These are phyloP conservation scores for Lunularia cruciata DNA, from an alignment of 225 moss, liverwort and hornwort genomes.

Conservation along the genomic window DNA sequence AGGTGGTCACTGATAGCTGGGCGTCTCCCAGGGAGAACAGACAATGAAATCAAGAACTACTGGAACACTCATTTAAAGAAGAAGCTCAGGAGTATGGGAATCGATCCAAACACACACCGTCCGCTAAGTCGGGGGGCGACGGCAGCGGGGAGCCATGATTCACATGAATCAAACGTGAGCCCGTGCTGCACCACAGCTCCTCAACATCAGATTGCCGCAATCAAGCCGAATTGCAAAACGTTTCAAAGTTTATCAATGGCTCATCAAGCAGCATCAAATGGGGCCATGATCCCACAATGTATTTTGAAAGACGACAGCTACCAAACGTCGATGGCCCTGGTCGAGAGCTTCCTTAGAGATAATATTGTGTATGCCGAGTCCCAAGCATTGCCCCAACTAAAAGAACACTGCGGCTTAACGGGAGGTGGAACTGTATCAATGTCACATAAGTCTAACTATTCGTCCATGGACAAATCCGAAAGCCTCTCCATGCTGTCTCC, in stretches of 20 bases:
- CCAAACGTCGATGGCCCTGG: conserved; percentile 37
- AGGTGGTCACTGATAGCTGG: conserved; percentile 41
- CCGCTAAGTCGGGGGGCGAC: conserved; percentile 29
- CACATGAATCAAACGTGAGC: background rate
- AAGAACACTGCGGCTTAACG: conserved; percentile 13
- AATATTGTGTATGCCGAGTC: conserved; percentile 30
- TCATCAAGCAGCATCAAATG: background rate
- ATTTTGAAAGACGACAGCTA: conserved; percentile 34
- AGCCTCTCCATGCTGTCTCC: conserved; percentile 40
- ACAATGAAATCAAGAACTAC: conserved; percentile 19
- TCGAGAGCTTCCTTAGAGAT: conserved; percentile 41
- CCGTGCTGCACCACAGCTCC: background rate
- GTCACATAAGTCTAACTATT: conserved; percentile 20
- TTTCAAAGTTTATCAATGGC: conserved; percentile 8
- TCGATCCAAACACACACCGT: conserved; percentile 38
- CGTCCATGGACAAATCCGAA: conserved; percentile 26
- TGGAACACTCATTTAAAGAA: conserved; percentile 19
- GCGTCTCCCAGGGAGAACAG: conserved; percentile 10
- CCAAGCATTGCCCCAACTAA: conserved; percentile 34
- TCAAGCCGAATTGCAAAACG: conserved; percentile 19
- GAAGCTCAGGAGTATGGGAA: conserved; percentile 32
- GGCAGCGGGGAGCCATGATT: conserved; percentile 1
- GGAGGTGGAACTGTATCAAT: background rate
- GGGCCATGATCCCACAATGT: conserved; percentile 11
- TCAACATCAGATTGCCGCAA: conserved; percentile 13